Conservation (phyloP, 2,329 filamentous ascomycete species). For the Neofusicoccum parvum region DNA sequence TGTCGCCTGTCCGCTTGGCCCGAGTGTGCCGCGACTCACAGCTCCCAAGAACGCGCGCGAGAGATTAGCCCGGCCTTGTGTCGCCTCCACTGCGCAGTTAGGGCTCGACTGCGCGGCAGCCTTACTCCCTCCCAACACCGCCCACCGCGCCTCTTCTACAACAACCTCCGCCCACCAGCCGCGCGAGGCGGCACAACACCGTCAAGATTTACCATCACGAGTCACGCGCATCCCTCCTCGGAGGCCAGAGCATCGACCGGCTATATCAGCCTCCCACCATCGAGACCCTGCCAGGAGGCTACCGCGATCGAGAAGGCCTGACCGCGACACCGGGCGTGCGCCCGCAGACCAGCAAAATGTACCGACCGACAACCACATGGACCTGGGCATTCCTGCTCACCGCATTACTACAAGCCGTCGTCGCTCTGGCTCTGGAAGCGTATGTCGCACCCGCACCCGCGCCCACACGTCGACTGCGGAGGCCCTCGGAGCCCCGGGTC, state of each 20-base stretch:
- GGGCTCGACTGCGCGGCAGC: constrained; percentile 10
- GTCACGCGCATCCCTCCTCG: constrained; percentile 61
- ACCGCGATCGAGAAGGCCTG: constrained; percentile 43
- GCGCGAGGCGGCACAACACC: constrained; percentile 24
- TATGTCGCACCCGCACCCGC: constrained; percentile 52
- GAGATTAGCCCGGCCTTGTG: constrained; percentile 5
- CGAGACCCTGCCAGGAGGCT: constrained; percentile 54
- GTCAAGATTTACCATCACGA: constrained; percentile 60
- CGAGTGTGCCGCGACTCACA: constrained; percentile 20
- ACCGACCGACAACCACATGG: constrained; percentile 82
- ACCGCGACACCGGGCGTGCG: constrained; percentile 41
- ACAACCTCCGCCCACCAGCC: constrained; percentile 16
- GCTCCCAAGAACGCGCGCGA: constrained; percentile 4
- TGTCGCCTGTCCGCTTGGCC: constrained; percentile 15
- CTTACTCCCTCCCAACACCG: constrained; percentile 1
- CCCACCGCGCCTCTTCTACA: constrained; percentile 11
- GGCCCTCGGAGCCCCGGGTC: background rate
- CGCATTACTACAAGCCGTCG: constrained; percentile 73
- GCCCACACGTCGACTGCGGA: background rate
- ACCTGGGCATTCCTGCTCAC: constrained; percentile 81
- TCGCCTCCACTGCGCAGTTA: constrained; percentile 14
- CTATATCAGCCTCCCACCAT: constrained; percentile 51
- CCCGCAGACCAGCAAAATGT: constrained; percentile 54
- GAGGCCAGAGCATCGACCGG: constrained; percentile 56
- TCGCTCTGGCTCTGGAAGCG: constrained; percentile 85